phyloP scores from a whole-genome alignment of 495 filamentous ascomycete species.

The Zalerion maritima region DNA sequence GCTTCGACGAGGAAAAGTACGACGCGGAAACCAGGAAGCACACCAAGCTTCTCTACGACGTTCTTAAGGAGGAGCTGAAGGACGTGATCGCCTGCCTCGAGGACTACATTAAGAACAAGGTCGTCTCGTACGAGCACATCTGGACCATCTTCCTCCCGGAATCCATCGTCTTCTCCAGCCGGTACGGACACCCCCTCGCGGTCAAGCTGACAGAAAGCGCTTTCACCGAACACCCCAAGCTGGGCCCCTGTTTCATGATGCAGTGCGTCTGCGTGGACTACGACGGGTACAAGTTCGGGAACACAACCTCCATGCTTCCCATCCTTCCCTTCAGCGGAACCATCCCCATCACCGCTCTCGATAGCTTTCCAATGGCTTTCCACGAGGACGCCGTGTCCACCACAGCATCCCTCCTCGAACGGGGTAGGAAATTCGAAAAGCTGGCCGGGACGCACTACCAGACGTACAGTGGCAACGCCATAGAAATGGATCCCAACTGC shows the following conservation, averaged over 20 bases:
- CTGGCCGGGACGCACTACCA: constrained; percentile 50
- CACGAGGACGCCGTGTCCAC: constrained; percentile 33
- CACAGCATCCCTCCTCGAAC: constrained; percentile 21
- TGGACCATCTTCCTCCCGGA: constrained; percentile 32
- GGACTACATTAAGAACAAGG: constrained; percentile 40
- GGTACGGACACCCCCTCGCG: constrained; percentile 17
- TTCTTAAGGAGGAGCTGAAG: constrained; percentile 44
- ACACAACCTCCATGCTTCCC: constrained; percentile 20
- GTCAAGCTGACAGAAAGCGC: constrained; percentile 17
- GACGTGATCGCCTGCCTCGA: constrained; percentile 39
- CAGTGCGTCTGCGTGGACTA: constrained; percentile 39
- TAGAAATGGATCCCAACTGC: no score
- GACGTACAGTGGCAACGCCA: constrained; percentile 37
- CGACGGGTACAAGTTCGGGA: constrained; percentile 45
- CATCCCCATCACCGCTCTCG: constrained; percentile 36
- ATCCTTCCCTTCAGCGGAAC: constrained; percentile 43
- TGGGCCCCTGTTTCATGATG: constrained; percentile 28
- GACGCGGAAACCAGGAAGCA: constrained; percentile 38
- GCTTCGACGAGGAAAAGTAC: constrained; percentile 27
- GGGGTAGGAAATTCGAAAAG: constrained; percentile 35
- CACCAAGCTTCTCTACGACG: constrained; percentile 38
- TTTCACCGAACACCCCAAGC: constrained; percentile 14
- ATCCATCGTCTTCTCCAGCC: constrained; percentile 14
- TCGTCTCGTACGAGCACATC: constrained; percentile 42
- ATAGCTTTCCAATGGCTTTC: constrained; percentile 41